phyloP scores from a whole-genome alignment of 176 grass and related monocot genomes.

The Avena sativa region DNA sequence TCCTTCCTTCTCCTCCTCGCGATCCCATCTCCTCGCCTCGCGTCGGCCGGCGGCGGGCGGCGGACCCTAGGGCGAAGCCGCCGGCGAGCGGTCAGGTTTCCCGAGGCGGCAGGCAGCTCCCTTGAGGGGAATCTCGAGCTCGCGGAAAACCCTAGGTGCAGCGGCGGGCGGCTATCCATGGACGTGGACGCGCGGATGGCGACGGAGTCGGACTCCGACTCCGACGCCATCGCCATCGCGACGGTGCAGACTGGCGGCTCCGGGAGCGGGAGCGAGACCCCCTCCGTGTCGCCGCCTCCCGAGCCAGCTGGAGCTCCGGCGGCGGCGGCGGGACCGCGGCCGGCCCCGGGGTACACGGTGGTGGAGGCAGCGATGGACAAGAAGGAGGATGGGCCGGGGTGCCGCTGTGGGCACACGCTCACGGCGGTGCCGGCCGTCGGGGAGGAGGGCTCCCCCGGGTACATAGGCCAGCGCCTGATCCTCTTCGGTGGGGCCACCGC shows the following conservation, averaged over 20 bases:
- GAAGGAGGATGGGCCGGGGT: slow-evolving; percentile 90
- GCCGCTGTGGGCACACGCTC: slow-evolving; percentile 93
- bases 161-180: slow-evolving; percentile 20
- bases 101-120: neutral
- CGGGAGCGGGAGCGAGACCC: slow-evolving; percentile 51
- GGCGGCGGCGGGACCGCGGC: slow-evolving; percentile 55
- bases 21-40: slow-evolving; percentile 51
- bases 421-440: slow-evolving; percentile 77
- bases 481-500: slow-evolving; percentile 93
- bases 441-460: slow-evolving; percentile 71
- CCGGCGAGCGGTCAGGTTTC: neutral
- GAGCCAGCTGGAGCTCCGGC: slow-evolving; percentile 16
- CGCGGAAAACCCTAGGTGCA: slow-evolving; percentile 37
- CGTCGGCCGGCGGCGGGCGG: slow-evolving; percentile 30
- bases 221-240: slow-evolving; percentile 34
- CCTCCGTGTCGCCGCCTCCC: slow-evolving; percentile 41
- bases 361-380: slow-evolving; percentile 75
- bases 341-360: slow-evolving; percentile 77
- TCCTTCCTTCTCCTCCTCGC: slow-evolving; percentile 13
- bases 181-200: slow-evolving; percentile 62
- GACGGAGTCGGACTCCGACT: slow-evolving; percentile 60
- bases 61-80: slow-evolving; percentile 7
- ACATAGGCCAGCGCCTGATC: slow-evolving; percentile 68
- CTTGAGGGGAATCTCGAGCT: slow-evolving; percentile 10
- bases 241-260: neutral